A percentile compares a stretch with the other conserved stretches of the same genome.
These are phyloP conservation scores for Blastomyces gilchristii DNA, from an alignment of 2,329 filamentous ascomycete genomes.

Conservation along the genomic window DNA sequence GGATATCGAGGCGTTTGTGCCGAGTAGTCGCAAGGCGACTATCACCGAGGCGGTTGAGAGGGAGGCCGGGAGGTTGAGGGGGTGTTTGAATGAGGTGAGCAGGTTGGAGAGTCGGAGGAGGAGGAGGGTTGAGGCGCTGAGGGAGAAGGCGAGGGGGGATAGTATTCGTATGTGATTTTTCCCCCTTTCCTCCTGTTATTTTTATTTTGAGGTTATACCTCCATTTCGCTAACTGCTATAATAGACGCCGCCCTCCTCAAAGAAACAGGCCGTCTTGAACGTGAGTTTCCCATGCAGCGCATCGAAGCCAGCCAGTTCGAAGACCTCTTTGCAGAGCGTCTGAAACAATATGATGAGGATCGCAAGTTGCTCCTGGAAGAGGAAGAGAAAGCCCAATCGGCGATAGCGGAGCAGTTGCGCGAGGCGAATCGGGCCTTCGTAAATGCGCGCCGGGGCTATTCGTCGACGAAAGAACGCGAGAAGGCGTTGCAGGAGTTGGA, in stretches of 20 bases:
- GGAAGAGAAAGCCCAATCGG: conserved; percentile 58
- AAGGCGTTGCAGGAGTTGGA: conserved; percentile 78
- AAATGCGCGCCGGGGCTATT: conserved; percentile 57
- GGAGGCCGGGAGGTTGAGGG: conserved; percentile 65
- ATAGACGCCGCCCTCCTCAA: conserved; percentile 63
- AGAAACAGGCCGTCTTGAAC: conserved; percentile 75
- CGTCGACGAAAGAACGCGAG: conserved; percentile 63
- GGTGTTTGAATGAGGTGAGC: conserved; percentile 72
- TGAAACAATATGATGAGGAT: conserved; percentile 74
- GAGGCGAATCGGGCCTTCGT: conserved; percentile 72
- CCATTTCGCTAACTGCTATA: background rate
- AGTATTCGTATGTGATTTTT: conserved; percentile 54
- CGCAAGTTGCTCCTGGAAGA: conserved; percentile 61
- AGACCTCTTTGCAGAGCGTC: conserved; percentile 70
- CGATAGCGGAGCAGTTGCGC: conserved; percentile 56
- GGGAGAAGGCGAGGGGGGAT: conserved; percentile 70
- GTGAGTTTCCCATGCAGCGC: conserved; percentile 71
- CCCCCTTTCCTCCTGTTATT: background rate
- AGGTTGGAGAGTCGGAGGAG: conserved; percentile 71
- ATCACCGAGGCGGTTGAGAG: conserved; percentile 73
- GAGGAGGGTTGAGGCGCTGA: conserved; percentile 67
- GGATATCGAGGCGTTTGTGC: conserved; percentile 77
- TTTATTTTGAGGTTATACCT: background rate
- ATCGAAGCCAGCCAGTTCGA: conserved; percentile 89
- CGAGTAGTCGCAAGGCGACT: conserved; percentile 66